phyloP scores from a whole-genome alignment of 2,329 filamentous ascomycete genomes.

The Epichloe brachyelytri region DNA sequence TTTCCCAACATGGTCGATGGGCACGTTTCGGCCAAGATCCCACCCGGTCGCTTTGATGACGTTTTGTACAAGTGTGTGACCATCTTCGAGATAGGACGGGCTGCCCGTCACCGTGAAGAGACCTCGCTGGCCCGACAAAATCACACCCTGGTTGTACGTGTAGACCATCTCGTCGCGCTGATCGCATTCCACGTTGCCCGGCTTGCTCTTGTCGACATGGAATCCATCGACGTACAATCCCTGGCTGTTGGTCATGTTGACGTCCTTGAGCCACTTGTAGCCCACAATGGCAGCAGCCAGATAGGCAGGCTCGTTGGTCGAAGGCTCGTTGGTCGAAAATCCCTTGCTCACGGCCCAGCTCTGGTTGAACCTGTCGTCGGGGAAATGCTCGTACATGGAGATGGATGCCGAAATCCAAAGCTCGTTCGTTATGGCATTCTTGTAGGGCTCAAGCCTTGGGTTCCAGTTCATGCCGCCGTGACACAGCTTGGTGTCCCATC shows the following conservation, averaged over 20 bases:
- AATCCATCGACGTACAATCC: slow-evolving; percentile 82
- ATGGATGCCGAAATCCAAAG: slow-evolving; percentile 76
- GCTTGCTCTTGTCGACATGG: slow-evolving; percentile 54
- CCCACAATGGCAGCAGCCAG: slow-evolving; percentile 61
- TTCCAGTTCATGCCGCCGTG: slow-evolving; percentile 88
- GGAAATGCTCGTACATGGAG: slow-evolving; percentile 81
- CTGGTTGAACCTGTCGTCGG: slow-evolving; percentile 61
- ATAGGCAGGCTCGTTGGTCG: slow-evolving; percentile 35
- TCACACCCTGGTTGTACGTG: slow-evolving; percentile 89
- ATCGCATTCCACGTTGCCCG: slow-evolving; percentile 63
- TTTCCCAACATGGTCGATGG: slow-evolving; percentile 26
- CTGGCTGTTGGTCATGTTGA: slow-evolving; percentile 65
- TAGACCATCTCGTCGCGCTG: slow-evolving; percentile 78
- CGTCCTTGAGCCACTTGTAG: slow-evolving; percentile 66
- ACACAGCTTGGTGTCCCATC: slow-evolving; percentile 75
- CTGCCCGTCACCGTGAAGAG: slow-evolving; percentile 69
- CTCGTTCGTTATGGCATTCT: slow-evolving; percentile 93
- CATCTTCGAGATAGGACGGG: slow-evolving; percentile 60
- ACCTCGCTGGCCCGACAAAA: slow-evolving; percentile 69
- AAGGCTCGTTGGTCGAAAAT: slow-evolving; percentile 33
- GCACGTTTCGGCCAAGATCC: slow-evolving; percentile 31
- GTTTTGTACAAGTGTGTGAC: slow-evolving; percentile 60
- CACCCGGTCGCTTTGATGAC: slow-evolving; percentile 74
- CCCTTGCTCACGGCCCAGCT: slow-evolving; percentile 38
- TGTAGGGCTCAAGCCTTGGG: slow-evolving; percentile 67